Percentiles rank a stretch among this genome's conserved stretches.
phyloP scores from a whole-genome alignment of 306 rosid genomes.

The Vigna reflexopilosa region DNA sequence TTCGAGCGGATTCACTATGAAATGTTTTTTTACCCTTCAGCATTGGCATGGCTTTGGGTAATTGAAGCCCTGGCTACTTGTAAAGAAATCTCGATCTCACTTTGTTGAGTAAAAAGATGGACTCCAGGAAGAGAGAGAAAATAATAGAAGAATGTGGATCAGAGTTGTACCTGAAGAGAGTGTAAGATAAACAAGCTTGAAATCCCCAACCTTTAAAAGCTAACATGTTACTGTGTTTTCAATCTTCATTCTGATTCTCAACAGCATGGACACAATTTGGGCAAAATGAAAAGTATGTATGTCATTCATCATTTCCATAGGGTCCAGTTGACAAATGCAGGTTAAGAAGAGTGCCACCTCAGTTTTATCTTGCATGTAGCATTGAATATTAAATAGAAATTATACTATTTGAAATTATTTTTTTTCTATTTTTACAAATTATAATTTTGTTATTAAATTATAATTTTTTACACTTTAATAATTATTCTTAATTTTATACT shows the following conservation, averaged over 20 bases:
- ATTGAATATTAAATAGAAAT: background rate
- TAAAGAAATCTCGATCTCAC: too few relatives aligned
- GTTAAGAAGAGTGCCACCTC: conserved; percentile 22
- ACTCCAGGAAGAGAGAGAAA: background rate
- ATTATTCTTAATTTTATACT: too few relatives aligned
- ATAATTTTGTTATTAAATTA: too few relatives aligned
- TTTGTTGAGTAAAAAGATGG: too few relatives aligned
- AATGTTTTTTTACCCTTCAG: too few relatives aligned
- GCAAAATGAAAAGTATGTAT: conserved; percentile 7
- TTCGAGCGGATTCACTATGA: too few relatives aligned
- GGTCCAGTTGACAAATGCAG: conserved; percentile 30
- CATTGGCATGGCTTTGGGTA: too few relatives aligned
- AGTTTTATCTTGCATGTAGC: conserved; percentile 27
- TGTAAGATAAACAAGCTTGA: conserved; percentile 2
- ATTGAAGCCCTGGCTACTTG: too few relatives aligned
- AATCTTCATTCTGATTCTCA: background rate
- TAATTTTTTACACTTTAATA: too few relatives aligned
- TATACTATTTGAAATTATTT: too few relatives aligned
- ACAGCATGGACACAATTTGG: background rate
- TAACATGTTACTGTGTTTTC: background rate
- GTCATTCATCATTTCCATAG: conserved; percentile 23
- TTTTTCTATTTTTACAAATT: too few relatives aligned
- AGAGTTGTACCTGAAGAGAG: conserved; percentile 34
- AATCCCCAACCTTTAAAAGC: conserved; percentile 2
- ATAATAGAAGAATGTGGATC: background rate